A percentile compares a stretch with the other conserved stretches of the same genome.
Evolutionary conservation across 768 basidiomycete genomes (phyloP).

Genomic region (Suillus clintonianus): DNA sequence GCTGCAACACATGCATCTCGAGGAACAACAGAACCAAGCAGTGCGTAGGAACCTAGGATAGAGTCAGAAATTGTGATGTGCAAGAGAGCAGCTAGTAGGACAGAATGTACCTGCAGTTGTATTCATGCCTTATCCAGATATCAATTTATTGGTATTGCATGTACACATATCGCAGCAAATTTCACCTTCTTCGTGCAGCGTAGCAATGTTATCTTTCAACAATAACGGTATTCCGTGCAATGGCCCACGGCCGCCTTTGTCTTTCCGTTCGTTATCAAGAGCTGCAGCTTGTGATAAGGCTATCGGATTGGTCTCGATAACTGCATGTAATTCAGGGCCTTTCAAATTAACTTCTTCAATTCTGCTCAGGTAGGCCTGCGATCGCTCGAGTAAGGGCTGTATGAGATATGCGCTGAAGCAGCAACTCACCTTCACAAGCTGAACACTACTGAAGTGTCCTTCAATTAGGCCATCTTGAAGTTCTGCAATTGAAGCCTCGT

Average conservation of each 20-base stretch:
- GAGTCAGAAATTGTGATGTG: neutral
- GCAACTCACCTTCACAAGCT: conserved; percentile 54
- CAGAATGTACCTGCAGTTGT: conserved; percentile 35
- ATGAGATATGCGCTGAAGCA: neutral
- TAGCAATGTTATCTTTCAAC: conserved; percentile 49
- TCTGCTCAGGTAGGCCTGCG: conserved; percentile 62
- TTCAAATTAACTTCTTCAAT: conserved; percentile 66
- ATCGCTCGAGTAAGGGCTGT: neutral
- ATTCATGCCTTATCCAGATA: conserved; percentile 31
- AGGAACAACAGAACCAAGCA: conserved; percentile 22
- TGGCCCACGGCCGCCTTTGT: conserved; percentile 42
- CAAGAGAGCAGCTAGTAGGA: neutral
- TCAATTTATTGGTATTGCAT: conserved; percentile 2
- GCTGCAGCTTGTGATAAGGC: conserved; percentile 53
- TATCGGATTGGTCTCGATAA: conserved; percentile 60
- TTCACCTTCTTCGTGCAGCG: conserved; percentile 30
- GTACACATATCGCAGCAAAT: neutral
- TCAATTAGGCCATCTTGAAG: conserved; percentile 53
- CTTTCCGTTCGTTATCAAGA: conserved; percentile 49
- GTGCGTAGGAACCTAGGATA: conserved; percentile 32
- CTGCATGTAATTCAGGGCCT: conserved; percentile 56
- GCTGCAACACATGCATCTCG: conserved; percentile 28
- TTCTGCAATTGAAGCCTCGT: conserved; percentile 58
- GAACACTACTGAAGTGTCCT: conserved; percentile 56
- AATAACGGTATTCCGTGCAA: conserved; percentile 63